Evolutionary conservation across 768 basidiomycete genomes (phyloP).

Genomic region (Amanita muscaria): DNA sequence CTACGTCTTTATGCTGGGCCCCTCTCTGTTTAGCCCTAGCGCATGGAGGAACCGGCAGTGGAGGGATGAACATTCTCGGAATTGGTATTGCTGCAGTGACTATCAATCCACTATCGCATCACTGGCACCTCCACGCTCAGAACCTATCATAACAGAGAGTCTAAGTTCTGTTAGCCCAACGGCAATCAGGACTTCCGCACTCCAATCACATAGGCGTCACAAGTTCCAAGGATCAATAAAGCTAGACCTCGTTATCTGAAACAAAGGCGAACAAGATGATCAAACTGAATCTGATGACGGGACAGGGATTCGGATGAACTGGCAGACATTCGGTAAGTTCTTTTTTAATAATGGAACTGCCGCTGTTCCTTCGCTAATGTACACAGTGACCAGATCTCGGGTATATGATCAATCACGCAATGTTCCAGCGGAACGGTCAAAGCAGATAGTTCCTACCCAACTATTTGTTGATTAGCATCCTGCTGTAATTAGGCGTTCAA

Average conservation of each 20-base stretch:
- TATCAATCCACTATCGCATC: too few species aligned
- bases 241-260: slow-evolving; percentile 85
- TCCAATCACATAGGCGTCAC: slow-evolving; percentile 56
- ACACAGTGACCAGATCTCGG: slow-evolving; percentile 65
- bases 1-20: too few species aligned
- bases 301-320: slow-evolving; percentile 65
- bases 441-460: not conserved
- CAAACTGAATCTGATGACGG: slow-evolving; percentile 34
- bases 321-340: slow-evolving; percentile 85
- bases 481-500: slow-evolving; percentile 99
- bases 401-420: slow-evolving; percentile 87
- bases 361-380: too few species aligned
- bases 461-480: slow-evolving; percentile 49
- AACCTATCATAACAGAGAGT: not conserved
- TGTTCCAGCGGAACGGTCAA: slow-evolving; percentile 87
- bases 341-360: too few species aligned
- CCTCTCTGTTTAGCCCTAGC: too few species aligned
- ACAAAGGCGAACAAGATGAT: slow-evolving; percentile 67
- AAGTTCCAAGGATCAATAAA: slow-evolving; percentile 90
- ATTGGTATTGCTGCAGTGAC: too few species aligned
- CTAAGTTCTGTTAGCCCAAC: not conserved
- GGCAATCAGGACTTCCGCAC: not conserved
- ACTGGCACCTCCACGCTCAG: not conserved
- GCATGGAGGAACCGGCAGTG: too few species aligned
- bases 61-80: not conserved